Evolutionary conservation across 1,139 yeast genomes (phyloP), one percentile per base, ranked within the genome.

Genomic region (Diutina pseudorugosa): DNA sequence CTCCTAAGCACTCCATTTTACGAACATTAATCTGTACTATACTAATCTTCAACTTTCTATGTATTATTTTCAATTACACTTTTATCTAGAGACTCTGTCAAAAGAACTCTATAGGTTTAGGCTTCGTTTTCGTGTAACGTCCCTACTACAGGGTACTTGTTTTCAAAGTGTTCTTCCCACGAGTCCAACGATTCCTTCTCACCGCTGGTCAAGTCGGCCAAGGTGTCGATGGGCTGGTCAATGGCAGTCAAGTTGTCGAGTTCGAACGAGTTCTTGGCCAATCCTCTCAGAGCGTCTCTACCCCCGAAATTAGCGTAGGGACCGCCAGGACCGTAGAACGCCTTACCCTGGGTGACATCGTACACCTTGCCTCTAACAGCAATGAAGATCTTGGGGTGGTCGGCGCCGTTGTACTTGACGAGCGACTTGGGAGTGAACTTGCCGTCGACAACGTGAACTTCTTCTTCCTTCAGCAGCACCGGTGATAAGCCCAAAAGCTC

Each of bases 271-370:
- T 91, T 93, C 62, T 80, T 74, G 1, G 98, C 97, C 57, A 93
- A 76, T 0, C 98, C 98, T 58, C 98, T 73, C 2, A 95, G 85
- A 2, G 98, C 98, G 68, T 93, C 98, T 59, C 89, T 85, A 3
- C 98, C 98, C 1, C 98, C 98, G 73, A 93, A 93, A 64, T 89
- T 90, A 54, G 86, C 84, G 67, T 93, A 93, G 0, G 98, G 96
- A 0, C 98, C 97, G 21, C 94, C 90, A 3, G 98, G 98, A 0
- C 98, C 98, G 64, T 94, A 93, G 64, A 93, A 93, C 52, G 81
- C 77, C 57, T 90, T 80, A 0, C 96, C 96, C 23, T 76, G 73
- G 11, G 88, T 73, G 25, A 90, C 96, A 63, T 93, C 96, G 63
- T 79, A 93, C 4, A 93, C 96, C 49, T 78, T 82, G 1, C 96